Percentiles rank a stretch among this genome's conserved stretches.
These are phyloP conservation scores for Xylaria telfairii DNA, from an alignment of 495 filamentous ascomycete genomes.

Conservation along the genomic window DNA sequence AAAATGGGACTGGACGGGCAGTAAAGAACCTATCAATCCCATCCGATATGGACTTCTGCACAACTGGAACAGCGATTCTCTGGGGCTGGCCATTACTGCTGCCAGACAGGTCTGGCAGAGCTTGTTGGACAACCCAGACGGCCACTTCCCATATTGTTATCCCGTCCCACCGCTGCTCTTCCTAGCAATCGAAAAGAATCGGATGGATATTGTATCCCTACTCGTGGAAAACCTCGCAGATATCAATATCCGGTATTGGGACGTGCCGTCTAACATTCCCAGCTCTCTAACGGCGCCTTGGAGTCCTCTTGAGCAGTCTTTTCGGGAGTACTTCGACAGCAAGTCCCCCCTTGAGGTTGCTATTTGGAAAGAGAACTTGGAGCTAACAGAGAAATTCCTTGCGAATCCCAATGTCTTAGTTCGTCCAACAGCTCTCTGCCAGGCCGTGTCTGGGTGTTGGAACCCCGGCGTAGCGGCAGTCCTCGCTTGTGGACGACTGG, in stretches of 20 bases:
- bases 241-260: background rate
- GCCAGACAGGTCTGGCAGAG: background rate
- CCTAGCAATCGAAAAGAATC: background rate
- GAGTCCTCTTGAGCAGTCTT: background rate
- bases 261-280: too few species aligned
- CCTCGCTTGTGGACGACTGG: background rate
- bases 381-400: background rate
- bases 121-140: background rate
- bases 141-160: rapidly evolving
- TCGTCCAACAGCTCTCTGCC: background rate
- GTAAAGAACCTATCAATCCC: too few species aligned
- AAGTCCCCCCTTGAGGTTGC: background rate
- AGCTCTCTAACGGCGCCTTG: too few species aligned
- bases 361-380: background rate
- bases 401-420: background rate
- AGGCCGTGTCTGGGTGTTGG: background rate
- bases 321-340: background rate
- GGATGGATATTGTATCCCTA: background rate
- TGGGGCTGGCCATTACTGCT: background rate
- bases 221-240: background rate
- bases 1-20: too few species aligned
- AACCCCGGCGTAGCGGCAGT: background rate
- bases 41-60: background rate
- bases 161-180: background rate
- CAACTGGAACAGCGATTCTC: background rate